Evolutionary conservation across 2,329 filamentous ascomycete genomes (phyloP).

Genomic region (Aureobasidium subglaciale): DNA sequence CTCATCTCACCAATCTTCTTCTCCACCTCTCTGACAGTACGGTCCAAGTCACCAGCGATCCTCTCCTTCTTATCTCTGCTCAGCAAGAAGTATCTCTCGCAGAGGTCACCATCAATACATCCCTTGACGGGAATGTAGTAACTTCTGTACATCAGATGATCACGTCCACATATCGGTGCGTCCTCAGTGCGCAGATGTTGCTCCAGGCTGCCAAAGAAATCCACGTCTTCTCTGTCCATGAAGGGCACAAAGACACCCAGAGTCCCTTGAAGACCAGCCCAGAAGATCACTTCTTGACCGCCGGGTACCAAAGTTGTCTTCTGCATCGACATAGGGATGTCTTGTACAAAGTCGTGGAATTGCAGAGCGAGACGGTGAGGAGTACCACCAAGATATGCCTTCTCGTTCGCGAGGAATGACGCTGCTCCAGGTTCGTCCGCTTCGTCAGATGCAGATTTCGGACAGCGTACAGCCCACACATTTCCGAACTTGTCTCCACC

Average conservation of each 20-base stretch:
- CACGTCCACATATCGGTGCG: constrained; percentile 78
- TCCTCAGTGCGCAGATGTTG: constrained; percentile 81
- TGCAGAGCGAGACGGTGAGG: constrained; percentile 78
- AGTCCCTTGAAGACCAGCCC: constrained; percentile 91
- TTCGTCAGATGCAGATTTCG: constrained; percentile 76
- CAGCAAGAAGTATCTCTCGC: constrained; percentile 81
- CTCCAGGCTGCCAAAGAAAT: constrained; percentile 95
- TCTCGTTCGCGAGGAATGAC: constrained; percentile 82
- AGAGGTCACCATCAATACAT: constrained; percentile 92
- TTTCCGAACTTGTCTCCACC: constrained; percentile 98
- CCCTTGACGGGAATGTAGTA: constrained; percentile 97
- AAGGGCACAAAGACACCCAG: constrained; percentile 92
- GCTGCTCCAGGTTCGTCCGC: constrained; percentile 89
- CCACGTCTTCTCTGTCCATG: constrained; percentile 81
- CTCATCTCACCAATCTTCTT: constrained; percentile 63
- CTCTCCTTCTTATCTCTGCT: constrained; percentile 86
- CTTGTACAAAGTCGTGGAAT: constrained; percentile 83
- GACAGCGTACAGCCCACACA: constrained; percentile 83
- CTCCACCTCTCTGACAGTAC: constrained; percentile 87
- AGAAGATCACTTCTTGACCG: constrained; percentile 83
- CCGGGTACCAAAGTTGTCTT: constrained; percentile 87
- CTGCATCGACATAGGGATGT: constrained; percentile 83
- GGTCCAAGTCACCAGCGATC: constrained; percentile 88
- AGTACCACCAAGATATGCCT: constrained; percentile 82
- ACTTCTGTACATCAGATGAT: constrained; percentile 90